Percentiles rank a stretch among this genome's conserved stretches.
Evolutionary conservation across 768 basidiomycete species (phyloP).

Genomic region (Russula sp.): DNA sequence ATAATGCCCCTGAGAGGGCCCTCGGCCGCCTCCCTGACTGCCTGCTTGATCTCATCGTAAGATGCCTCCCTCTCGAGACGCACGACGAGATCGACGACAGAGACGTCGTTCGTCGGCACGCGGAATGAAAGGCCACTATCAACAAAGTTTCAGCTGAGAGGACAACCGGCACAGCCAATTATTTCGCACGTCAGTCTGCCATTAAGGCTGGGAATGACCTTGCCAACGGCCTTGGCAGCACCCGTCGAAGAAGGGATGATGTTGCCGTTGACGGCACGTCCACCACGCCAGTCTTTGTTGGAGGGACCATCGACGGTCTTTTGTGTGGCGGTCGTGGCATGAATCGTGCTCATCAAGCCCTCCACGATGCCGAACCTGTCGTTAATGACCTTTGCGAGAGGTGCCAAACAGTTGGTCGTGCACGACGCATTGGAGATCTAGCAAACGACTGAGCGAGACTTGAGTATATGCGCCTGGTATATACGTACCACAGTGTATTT

Average conservation of each 20-base stretch:
- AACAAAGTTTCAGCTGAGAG: constrained; percentile 10
- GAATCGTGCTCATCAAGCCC: constrained; percentile 98
- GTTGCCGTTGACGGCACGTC: constrained; percentile 94
- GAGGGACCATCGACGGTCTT: constrained; percentile 95
- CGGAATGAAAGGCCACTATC: constrained; percentile 90
- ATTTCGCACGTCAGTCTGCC: constrained; percentile 89
- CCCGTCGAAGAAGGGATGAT: constrained; percentile 99
- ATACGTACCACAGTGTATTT: constrained; percentile 74
- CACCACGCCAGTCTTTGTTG: constrained; percentile 95
- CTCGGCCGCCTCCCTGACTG: constrained; percentile 72
- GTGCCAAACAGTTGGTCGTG: constrained; percentile 99
- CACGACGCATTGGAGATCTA: constrained; percentile 98
- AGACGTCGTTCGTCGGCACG: constrained; percentile 93
- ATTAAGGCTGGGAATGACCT: constrained; percentile 94
- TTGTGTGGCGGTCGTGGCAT: constrained; percentile 93
- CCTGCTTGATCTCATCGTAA: constrained; percentile 89
- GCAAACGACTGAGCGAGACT: constrained; percentile 1
- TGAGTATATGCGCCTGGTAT: background rate
- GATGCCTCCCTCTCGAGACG: constrained; percentile 79
- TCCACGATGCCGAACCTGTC: constrained; percentile 96
- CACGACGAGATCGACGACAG: constrained; percentile 95
- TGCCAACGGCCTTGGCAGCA: constrained; percentile 98
- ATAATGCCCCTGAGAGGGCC: constrained; percentile 66
- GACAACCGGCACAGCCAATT: background rate
- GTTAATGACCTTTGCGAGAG: constrained; percentile 95